A percentile compares a stretch with the other conserved stretches of the same genome.
Evolutionary conservation across 495 filamentous ascomycete species (phyloP).

Genomic region (Trichoderma reesei): DNA sequence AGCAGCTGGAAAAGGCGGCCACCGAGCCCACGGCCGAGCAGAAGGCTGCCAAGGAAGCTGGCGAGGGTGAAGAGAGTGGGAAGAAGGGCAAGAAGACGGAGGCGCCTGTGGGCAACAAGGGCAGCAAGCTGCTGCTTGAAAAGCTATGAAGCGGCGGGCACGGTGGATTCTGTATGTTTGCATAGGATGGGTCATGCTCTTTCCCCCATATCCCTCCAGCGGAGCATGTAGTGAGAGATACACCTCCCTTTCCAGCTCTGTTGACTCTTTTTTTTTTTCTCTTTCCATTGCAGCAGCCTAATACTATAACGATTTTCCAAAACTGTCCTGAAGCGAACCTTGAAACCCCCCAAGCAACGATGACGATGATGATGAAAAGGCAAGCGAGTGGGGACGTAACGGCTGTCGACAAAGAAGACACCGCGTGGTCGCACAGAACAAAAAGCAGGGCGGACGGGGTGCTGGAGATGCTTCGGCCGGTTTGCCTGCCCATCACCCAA

Average conservation of each 20-base stretch:
- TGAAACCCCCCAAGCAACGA: neutral
- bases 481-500: neutral
- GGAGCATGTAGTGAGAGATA: neutral
- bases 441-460: neutral
- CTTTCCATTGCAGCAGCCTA: neutral
- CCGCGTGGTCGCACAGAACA: neutral
- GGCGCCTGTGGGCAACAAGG: constrained; percentile 40
- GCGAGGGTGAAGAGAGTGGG: constrained; percentile 19
- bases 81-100: constrained; percentile 30
- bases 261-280: neutral
- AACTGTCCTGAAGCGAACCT: too few relatives aligned
- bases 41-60: constrained; percentile 26
- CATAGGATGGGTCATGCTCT: neutral
- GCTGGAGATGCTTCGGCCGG: neutral
- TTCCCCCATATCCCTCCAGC: neutral
- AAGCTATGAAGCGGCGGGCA: constrained; percentile 20
- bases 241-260: neutral
- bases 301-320: neutral
- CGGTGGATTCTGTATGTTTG: neutral
- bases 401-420: neutral
- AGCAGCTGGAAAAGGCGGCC: constrained; percentile 39
- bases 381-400: neutral
- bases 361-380: neutral
- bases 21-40: constrained; percentile 31
- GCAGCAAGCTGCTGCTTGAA: constrained; percentile 45